Evolutionary conservation across 2,329 filamentous ascomycete species (phyloP), one percentile per base, ranked within the genome.

Genomic region (Chaetomium sp.): DNA sequence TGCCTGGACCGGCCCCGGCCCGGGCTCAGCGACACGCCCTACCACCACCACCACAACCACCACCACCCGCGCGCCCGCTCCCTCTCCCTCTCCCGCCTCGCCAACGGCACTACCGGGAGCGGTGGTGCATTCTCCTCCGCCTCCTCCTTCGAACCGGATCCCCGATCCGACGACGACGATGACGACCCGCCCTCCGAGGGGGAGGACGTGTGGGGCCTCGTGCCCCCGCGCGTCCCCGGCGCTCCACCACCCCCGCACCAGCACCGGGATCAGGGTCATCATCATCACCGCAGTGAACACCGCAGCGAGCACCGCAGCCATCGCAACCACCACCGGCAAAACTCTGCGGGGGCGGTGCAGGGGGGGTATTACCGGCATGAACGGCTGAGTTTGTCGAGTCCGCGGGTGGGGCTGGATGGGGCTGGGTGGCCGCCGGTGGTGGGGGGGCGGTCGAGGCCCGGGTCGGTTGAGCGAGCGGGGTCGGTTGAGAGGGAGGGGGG

Each of bases 331-430:
- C 27, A 29, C 27, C 27, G 27, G 3, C 27, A 29, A n/a, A n/a
- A n/a, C n/a, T n/a, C 3, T 13, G 33, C 12, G 33, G 33, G 2
- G 10, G 33, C 19, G 31, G 19, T 3, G n/a, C n/a, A 13, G 35
- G 47, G 16, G 13, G 62, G 60, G 63, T 67, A 70, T 19, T 64
- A 67, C 51, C 58, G 65, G 35, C 62, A 65, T 12, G 60, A 65
- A 25, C 55, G 62, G 19, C 31, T 64, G 9, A 66, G 64, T 16
- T 23, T 65, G 53, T 66, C 66, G 6, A 56, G 50, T 47, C 60
- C 65, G 35, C 25, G 63, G 12, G 49, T 64, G 4, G 47, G 23
- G 33, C 31, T 65, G 8, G 62, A 45, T 0, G 57, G 38, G 4
- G 65, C 54, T 1, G 59, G 62, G 13, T 67, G 62, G 64, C 49